These are phyloP conservation scores for Verticillium nubilum DNA, from an alignment of 2,329 filamentous ascomycete species.

Conservation along the genomic window DNA sequence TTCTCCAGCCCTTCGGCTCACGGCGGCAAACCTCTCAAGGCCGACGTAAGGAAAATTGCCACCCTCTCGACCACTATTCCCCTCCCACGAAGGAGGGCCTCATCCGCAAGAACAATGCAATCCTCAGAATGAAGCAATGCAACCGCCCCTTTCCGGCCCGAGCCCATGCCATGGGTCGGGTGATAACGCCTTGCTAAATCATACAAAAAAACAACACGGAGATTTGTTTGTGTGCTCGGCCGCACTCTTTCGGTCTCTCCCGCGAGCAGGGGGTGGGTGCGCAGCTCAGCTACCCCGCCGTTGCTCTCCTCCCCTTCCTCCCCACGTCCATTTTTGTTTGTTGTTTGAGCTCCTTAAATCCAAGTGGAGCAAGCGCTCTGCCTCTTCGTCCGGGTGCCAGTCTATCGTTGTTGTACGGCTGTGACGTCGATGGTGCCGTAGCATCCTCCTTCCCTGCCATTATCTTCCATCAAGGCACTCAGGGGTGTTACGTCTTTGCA, in stretches of 20 bases:
- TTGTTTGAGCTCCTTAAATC: not conserved
- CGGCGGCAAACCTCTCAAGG: not conserved
- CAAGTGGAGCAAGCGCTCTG: not conserved
- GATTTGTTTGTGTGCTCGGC: not conserved
- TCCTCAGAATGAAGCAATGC: not conserved
- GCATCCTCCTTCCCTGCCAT: not conserved
- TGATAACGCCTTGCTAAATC: slow-evolving; percentile 28
- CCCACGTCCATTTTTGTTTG: not conserved
- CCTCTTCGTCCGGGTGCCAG: not conserved
- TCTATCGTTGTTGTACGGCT: not conserved
- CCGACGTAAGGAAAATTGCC: not conserved
- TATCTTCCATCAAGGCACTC: not conserved
- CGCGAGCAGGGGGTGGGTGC: not conserved
- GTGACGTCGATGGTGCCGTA: not conserved
- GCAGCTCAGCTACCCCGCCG: not conserved
- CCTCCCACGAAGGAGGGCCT: not conserved
- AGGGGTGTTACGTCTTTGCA: no score
- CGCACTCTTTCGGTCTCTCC: not conserved
- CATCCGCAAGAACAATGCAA: not conserved
- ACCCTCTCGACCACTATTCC: not conserved
- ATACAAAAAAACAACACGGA: slow-evolving; percentile 18
- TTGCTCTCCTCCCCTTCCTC: not conserved
- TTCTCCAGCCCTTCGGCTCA: not conserved
- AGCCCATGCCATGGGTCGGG: not conserved
- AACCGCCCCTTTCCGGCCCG: not conserved